These are phyloP conservation scores for Apiotrichum veenhuisii DNA, from an alignment of 1,284 basidiomycete species.

Conservation along the genomic window DNA sequence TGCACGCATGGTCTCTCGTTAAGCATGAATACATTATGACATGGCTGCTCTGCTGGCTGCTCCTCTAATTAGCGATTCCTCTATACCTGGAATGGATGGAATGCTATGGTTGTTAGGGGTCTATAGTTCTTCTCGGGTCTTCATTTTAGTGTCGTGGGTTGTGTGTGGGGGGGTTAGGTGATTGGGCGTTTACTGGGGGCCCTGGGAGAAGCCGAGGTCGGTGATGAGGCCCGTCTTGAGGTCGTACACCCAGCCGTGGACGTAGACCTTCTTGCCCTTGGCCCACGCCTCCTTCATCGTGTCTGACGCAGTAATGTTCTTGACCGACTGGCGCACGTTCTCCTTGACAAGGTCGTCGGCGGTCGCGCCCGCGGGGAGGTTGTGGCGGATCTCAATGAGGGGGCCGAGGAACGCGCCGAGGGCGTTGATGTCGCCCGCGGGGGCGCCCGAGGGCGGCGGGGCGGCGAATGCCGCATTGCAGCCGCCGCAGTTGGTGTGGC, in stretches of 20 bases:
- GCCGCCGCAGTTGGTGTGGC: slow-evolving; percentile 77
- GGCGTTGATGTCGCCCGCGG: slow-evolving; percentile 51
- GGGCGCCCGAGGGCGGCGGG: slow-evolving; percentile 5
- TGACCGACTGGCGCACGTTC: slow-evolving; percentile 73
- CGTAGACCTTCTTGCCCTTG: slow-evolving; percentile 59
- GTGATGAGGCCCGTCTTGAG: slow-evolving; percentile 64
- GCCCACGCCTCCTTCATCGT: slow-evolving; percentile 70
- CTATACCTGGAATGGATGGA: too few relatives aligned
- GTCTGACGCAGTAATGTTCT: slow-evolving; percentile 58
- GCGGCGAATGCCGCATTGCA: slow-evolving; percentile 58
- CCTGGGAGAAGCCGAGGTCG: slow-evolving; percentile 59
- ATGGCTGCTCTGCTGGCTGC: too few relatives aligned
- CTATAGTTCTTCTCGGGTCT: background rate
- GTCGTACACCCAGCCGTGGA: slow-evolving; percentile 83
- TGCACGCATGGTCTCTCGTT: too few relatives aligned
- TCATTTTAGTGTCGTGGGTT: background rate
- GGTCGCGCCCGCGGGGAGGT: slow-evolving; percentile 53
- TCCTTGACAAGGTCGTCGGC: slow-evolving; percentile 63
- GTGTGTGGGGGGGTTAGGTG: too few relatives aligned
- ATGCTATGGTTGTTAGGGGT: too few relatives aligned
- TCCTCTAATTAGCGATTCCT: too few relatives aligned
- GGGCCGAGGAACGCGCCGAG: slow-evolving; percentile 70
- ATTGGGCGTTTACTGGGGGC: slow-evolving; percentile 7
- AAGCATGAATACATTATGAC: too few relatives aligned
- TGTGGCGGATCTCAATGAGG: slow-evolving; percentile 59